Conservation (phyloP, 805 yeast species). For the Kazachstania viticola region DNA sequence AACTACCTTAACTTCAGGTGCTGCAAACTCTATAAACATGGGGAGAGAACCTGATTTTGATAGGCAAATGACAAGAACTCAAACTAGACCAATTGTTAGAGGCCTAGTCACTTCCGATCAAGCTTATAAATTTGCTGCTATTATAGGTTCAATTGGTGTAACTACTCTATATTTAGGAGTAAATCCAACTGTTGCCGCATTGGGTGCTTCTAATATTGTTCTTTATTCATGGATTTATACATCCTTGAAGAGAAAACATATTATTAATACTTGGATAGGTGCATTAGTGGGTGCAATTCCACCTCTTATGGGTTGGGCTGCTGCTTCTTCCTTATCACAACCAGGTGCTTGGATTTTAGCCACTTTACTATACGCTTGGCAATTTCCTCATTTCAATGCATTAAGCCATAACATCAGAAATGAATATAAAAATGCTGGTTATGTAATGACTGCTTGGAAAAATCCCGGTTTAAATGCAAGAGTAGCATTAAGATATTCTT, state of each 20-base stretch:
- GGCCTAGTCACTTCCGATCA: conserved; percentile 66
- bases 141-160: conserved; percentile 63
- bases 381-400: conserved; percentile 94
- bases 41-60: conserved; percentile 92
- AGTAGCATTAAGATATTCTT: conserved; percentile 80
- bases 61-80: conserved; percentile 75
- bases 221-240: conserved; percentile 89
- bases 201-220: conserved; percentile 73
- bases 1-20: conserved; percentile 77
- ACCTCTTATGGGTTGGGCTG: conserved; percentile 99
- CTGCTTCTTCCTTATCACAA: conserved; percentile 62
- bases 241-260: conserved; percentile 72
- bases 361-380: conserved; percentile 89
- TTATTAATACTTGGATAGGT: conserved; percentile 95
- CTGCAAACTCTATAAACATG: conserved; percentile 96
- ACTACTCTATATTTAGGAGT: conserved; percentile 65
- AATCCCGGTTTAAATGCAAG: conserved; percentile 88
- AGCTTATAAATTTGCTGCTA: conserved; percentile 71
- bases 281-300: conserved; percentile 98
- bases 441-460: conserved; percentile 93
- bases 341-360: conserved; percentile 97
- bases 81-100: conserved; percentile 79
- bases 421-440: conserved; percentile 87
- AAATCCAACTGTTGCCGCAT: conserved; percentile 67
- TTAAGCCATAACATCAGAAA: conserved; percentile 77